phyloP scores from a whole-genome alignment of 495 filamentous ascomycete genomes.

The Neurospora sp. region DNA sequence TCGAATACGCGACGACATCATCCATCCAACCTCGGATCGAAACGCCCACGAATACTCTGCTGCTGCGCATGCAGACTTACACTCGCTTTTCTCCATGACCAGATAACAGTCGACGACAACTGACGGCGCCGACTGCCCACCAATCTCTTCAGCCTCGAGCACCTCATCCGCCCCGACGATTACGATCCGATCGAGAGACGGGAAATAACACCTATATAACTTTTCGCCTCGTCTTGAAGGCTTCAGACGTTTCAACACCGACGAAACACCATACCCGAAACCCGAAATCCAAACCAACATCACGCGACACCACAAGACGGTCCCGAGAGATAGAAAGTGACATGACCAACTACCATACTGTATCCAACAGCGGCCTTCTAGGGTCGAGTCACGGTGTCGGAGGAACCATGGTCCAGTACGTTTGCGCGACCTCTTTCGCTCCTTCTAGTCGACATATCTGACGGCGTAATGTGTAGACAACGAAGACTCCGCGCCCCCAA shows the following conservation, averaged over 20 bases:
- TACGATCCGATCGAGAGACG: background rate
- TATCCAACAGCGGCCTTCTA: background rate
- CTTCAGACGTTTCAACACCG: background rate
- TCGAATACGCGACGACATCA: background rate
- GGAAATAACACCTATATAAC: too few species aligned
- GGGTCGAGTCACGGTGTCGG: background rate
- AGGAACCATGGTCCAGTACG: background rate
- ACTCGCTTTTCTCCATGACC: background rate
- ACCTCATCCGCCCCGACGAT: background rate
- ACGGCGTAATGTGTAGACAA: constrained; percentile 10
- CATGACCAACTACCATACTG: background rate
- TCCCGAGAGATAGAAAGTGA: background rate
- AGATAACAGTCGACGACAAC: background rate
- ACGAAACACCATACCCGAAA: background rate
- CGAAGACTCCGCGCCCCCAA: constrained; percentile 30
- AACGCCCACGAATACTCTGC: background rate
- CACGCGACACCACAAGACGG: background rate
- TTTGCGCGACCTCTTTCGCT: background rate
- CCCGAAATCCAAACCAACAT: background rate
- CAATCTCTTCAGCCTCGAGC: background rate
- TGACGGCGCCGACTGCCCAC: background rate
- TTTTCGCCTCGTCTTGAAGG: background rate
- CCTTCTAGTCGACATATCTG: background rate
- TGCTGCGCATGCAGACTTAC: background rate
- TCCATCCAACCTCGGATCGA: background rate